A percentile compares a stretch with the other conserved stretches of the same genome.
Evolutionary conservation across 1,284 basidiomycete genomes (phyloP).

Genomic region (Retiboletus flavoniger): DNA sequence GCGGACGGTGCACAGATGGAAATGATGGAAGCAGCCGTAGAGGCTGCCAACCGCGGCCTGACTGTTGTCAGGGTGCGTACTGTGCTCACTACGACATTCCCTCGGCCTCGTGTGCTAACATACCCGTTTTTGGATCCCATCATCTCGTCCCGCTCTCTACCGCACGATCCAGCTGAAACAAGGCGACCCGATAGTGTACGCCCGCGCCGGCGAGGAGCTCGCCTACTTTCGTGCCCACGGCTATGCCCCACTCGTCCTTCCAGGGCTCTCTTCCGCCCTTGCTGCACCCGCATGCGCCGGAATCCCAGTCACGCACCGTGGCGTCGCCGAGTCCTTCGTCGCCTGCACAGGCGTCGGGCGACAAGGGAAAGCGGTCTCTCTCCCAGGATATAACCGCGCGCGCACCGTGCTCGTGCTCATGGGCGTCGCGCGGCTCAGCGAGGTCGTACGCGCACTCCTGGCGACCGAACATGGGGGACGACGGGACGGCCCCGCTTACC

Average conservation of each 20-base stretch:
- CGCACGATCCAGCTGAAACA: conserved; percentile 77
- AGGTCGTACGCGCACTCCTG: conserved; percentile 68
- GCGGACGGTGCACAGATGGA: conserved; percentile 93
- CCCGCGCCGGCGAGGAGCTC: conserved; percentile 92
- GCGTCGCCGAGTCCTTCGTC: conserved; percentile 85
- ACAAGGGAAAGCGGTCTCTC: conserved; percentile 77
- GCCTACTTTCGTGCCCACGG: conserved; percentile 86
- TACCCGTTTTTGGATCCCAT: background rate
- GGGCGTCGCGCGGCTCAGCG: conserved; percentile 86
- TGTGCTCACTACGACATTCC: background rate
- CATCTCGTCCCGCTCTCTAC: background rate
- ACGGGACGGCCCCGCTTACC: conserved; percentile 67
- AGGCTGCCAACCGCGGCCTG: conserved; percentile 76
- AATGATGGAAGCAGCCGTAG: conserved; percentile 88
- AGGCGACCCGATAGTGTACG: conserved; percentile 95
- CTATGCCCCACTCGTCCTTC: conserved; percentile 81
- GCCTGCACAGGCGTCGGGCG: conserved; percentile 94
- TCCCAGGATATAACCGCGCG: conserved; percentile 84
- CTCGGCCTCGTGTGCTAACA: background rate
- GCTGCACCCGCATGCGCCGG: conserved; percentile 88
- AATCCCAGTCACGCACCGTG: conserved; percentile 94
- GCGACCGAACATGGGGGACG: conserved; percentile 13
- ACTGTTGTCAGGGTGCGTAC: conserved; percentile 79
- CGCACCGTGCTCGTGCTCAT: conserved; percentile 86
- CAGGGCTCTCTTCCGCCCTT: conserved; percentile 86